A percentile compares a stretch with the other conserved stretches of the same genome.
These are phyloP conservation scores for Xanthoparmelia taractica DNA, from an alignment of 495 filamentous ascomycete species.

Conservation along the genomic window DNA sequence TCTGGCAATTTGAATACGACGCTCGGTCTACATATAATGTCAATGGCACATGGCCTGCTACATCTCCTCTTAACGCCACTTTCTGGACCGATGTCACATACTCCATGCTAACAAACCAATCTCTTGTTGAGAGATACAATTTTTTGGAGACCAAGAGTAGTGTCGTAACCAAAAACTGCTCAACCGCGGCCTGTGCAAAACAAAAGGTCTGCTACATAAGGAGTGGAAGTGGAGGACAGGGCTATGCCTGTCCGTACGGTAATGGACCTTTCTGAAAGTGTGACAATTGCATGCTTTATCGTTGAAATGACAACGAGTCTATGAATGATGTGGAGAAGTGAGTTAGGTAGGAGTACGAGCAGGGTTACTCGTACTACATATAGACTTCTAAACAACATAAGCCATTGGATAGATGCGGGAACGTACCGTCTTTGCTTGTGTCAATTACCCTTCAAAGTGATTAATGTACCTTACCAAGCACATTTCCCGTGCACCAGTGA, in stretches of 20 bases:
- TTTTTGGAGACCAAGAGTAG: conserved; percentile 41
- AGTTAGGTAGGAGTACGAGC: not conserved
- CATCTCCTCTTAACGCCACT: conserved; percentile 40
- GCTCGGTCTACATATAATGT: conserved; percentile 23
- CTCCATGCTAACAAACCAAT: conserved; percentile 39
- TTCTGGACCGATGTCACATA: conserved; percentile 42
- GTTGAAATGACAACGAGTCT: not conserved
- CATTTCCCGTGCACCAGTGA: no score
- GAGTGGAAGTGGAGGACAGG: conserved; percentile 37
- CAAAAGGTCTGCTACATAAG: conserved; percentile 46
- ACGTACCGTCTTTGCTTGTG: not conserved
- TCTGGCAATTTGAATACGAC: conserved; percentile 24
- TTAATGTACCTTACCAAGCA: no score
- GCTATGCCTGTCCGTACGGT: conserved; percentile 35
- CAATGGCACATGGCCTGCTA: conserved; percentile 32
- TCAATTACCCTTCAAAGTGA: not conserved
- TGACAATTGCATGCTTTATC: not conserved
- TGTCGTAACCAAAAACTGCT: conserved; percentile 38
- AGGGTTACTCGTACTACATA: not conserved
- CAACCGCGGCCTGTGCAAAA: conserved; percentile 35
- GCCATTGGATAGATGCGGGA: not conserved
- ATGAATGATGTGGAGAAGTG: not conserved
- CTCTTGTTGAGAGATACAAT: conserved; percentile 38
- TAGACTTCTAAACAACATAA: not conserved
- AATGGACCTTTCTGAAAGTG: conserved; percentile 20